Evolutionary conservation across 805 yeast genomes (phyloP).

Genomic region (Metschnikowia cerradonensis): DNA sequence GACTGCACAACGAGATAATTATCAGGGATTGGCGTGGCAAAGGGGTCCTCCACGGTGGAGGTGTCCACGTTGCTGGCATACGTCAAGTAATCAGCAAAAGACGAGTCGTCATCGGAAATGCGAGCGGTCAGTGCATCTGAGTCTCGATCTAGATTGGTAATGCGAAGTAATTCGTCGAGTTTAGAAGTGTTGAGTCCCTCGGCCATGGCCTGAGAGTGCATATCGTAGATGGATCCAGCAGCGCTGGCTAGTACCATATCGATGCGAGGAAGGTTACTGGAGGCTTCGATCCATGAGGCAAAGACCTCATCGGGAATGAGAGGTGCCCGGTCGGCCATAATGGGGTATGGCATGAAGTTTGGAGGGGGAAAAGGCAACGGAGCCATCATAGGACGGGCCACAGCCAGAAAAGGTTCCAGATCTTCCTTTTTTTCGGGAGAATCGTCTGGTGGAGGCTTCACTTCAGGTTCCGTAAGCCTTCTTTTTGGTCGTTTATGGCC

Average conservation of each 20-base stretch:
- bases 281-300: constrained; percentile 32
- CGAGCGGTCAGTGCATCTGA: neutral
- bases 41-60: constrained; percentile 18
- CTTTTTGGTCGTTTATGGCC: neutral
- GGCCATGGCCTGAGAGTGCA: constrained; percentile 28
- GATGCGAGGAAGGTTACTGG: constrained; percentile 32
- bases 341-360: constrained; percentile 43
- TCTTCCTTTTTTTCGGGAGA: neutral
- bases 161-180: constrained; percentile 14
- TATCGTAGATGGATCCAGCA: constrained; percentile 40
- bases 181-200: constrained; percentile 29
- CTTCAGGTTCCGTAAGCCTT: neutral
- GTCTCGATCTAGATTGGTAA: constrained; percentile 5
- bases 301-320: constrained; percentile 37
- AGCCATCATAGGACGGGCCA: constrained; percentile 21
- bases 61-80: constrained; percentile 26
- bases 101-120: constrained; percentile 9
- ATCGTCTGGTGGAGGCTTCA: neutral
- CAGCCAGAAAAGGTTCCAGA: neutral
- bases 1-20: constrained; percentile 7
- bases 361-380: constrained; percentile 45
- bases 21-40: constrained; percentile 7
- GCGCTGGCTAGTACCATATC: constrained; percentile 47
- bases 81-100: constrained; percentile 18
- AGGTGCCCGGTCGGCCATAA: constrained; percentile 32